Conservation (phyloP, 2,329 filamentous ascomycete genomes). For the Colletotrichum kahawae region DNA sequence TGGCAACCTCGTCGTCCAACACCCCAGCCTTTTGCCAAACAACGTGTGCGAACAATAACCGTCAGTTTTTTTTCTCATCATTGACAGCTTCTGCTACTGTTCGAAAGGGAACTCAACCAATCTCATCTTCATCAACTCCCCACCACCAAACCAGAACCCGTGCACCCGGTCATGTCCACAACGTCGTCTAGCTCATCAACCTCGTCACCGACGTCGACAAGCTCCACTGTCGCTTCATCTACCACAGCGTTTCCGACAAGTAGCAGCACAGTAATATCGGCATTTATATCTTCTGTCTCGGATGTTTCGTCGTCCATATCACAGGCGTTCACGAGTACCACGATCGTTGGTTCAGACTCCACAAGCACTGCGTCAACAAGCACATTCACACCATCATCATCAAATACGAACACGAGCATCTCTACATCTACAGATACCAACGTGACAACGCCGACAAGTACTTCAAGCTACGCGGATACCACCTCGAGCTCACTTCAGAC, state of each 20-base stretch:
- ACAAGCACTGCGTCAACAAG: not conserved
- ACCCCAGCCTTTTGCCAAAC: not conserved
- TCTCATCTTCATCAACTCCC: not conserved
- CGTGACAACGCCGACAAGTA: not conserved
- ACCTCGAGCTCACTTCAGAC: not conserved
- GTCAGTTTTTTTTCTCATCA: not conserved
- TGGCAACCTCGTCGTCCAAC: not conserved
- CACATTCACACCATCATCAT: not conserved
- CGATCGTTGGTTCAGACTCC: not conserved
- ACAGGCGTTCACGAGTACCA: not conserved
- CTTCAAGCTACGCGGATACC: rapidly evolving
- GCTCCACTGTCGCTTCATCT: not conserved
- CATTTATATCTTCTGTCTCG: not conserved
- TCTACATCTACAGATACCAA: not conserved
- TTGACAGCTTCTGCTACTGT: not conserved
- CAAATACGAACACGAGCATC: not conserved
- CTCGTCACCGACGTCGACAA: not conserved
- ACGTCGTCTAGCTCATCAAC: not conserved
- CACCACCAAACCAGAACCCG: not conserved
- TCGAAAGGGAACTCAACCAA: not conserved
- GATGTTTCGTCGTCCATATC: not conserved
- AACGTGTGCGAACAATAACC: not conserved
- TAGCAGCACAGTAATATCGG: not conserved
- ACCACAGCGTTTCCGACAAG: not conserved
- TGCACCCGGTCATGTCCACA: not conserved